These are phyloP conservation scores for Begonia fuchsioides DNA, from an alignment of 306 rosid species.

Conservation along the genomic window DNA sequence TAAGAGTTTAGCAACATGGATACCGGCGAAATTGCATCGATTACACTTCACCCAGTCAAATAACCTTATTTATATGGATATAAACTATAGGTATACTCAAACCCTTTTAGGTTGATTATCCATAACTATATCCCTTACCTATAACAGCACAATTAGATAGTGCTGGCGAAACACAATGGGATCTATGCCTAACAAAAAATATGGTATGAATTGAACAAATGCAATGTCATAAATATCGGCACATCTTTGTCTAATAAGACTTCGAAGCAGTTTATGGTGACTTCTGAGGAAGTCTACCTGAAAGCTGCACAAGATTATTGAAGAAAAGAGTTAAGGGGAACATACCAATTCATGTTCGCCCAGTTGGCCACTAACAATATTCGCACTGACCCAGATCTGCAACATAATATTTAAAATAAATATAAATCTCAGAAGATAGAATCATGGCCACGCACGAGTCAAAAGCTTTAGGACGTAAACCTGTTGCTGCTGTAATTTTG, in stretches of 20 bases:
- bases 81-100: no score
- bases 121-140: no score
- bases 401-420: slow-evolving; percentile 14
- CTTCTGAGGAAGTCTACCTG: neutral
- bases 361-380: slow-evolving; percentile 19
- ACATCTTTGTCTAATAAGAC: neutral
- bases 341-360: slow-evolving; percentile 33
- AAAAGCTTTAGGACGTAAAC: slow-evolving; percentile 25
- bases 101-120: no score
- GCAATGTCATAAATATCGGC: neutral
- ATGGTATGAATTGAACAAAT: neutral
- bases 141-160: no score
- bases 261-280: no score
- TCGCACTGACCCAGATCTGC: slow-evolving; percentile 45
- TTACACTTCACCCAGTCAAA: no score
- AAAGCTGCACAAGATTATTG: slow-evolving; percentile 1
- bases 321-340: neutral
- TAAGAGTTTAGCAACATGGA: no score
- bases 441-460: slow-evolving; percentile 8
- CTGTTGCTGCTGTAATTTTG: slow-evolving; percentile 49
- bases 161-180: neutral
- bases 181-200: neutral
- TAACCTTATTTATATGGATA: no score
- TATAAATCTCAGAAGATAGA: slow-evolving; percentile 4
- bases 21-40: no score